Conservation (phyloP, 2,329 filamentous ascomycete species). For the Fusarium compactum region DNA sequence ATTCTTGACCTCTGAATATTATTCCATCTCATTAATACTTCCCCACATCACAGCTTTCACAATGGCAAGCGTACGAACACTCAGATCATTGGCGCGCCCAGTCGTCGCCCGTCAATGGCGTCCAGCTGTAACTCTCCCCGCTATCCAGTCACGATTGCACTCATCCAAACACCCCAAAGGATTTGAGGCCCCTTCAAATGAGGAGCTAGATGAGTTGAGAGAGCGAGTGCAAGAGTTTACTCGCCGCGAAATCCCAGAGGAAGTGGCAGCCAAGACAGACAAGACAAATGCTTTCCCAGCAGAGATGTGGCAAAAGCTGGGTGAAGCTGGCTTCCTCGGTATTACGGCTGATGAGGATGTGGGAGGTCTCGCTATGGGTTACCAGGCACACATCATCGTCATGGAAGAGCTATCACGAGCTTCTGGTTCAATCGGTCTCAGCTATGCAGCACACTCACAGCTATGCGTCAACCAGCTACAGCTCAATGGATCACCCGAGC, state of each 20-base stretch:
- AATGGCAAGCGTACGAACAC: conserved; percentile 58
- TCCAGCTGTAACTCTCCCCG: conserved; percentile 50
- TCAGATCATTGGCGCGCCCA: conserved; percentile 54
- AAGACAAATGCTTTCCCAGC: conserved; percentile 87
- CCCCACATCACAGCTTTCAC: conserved; percentile 12
- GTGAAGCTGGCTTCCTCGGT: conserved; percentile 89
- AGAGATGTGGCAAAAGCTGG: conserved; percentile 93
- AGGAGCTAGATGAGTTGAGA: conserved; percentile 83
- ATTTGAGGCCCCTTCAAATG: conserved; percentile 75
- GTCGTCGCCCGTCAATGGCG: conserved; percentile 43
- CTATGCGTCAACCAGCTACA: conserved; percentile 97
- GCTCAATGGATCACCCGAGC: conserved; percentile 82
- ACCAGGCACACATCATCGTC: conserved; percentile 95
- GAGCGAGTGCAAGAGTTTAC: conserved; percentile 91
- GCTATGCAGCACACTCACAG: conserved; percentile 95
- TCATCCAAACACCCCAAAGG: conserved; percentile 73
- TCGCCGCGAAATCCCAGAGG: conserved; percentile 85
- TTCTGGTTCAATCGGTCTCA: conserved; percentile 85
- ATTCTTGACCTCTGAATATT: neutral
- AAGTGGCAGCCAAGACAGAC: conserved; percentile 86
- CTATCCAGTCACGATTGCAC: conserved; percentile 55
- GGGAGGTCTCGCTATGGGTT: conserved; percentile 90
- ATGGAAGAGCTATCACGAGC: conserved; percentile 95
- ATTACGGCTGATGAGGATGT: conserved; percentile 94
- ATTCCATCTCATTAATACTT: neutral